Evolutionary conservation across 2,329 filamentous ascomycete species (phyloP).

Genomic region (Hysterium pulicare): DNA sequence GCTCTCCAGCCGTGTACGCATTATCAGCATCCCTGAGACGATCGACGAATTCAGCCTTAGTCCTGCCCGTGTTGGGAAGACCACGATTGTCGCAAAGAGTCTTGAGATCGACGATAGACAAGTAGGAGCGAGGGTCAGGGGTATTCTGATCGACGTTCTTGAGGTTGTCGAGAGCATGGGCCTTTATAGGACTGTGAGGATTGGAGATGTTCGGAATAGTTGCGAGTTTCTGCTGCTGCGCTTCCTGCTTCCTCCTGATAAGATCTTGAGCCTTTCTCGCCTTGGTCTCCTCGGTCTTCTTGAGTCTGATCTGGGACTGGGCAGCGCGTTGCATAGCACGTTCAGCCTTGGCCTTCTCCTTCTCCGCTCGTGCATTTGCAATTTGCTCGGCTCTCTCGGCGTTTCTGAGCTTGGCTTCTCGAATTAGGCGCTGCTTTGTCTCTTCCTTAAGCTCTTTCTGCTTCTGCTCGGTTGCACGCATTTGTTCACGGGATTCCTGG

Average conservation of each 20-base stretch:
- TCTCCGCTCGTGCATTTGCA: constrained; percentile 14
- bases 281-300: constrained; percentile 6
- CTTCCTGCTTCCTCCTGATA: not conserved
- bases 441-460: constrained; percentile 13
- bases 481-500: constrained; percentile 16
- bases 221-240: constrained; percentile 13
- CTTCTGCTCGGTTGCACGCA: constrained; percentile 17
- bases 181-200: not conserved
- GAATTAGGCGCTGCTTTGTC: constrained; percentile 8
- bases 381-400: constrained; percentile 23
- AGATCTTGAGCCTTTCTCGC: not conserved
- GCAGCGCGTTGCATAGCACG: constrained; percentile 21
- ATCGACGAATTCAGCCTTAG: constrained; percentile 18
- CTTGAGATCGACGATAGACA: constrained; percentile 20
- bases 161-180: not conserved
- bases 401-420: constrained; percentile 12
- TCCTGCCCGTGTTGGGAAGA: constrained; percentile 11
- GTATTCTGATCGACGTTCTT: constrained; percentile 13
- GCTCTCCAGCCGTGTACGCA: constrained; percentile 13
- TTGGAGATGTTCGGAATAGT: constrained; percentile 14
- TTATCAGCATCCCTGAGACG: constrained; percentile 22
- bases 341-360: constrained; percentile 16
- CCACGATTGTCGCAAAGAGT: constrained; percentile 20
- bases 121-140: constrained; percentile 21
- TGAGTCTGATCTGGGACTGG: constrained; percentile 2